These are phyloP conservation scores for Nicotiana tomentosiformis DNA, from an alignment of 257 asterid genomes.

Conservation along the genomic window DNA sequence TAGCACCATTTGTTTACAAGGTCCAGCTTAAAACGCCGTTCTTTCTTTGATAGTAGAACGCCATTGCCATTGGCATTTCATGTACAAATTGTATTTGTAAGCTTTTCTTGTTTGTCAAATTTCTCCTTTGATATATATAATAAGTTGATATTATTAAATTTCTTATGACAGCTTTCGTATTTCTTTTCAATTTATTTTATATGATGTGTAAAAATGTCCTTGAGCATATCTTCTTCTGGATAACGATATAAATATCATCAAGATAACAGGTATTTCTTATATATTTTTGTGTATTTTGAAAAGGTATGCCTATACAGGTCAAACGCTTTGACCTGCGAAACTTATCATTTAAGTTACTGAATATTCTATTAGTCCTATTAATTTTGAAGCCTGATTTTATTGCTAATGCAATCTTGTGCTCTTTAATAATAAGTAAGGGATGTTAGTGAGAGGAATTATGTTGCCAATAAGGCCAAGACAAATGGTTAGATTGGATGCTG, in stretches of 20 bases:
- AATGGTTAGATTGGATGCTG: neutral
- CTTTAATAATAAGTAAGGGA: neutral
- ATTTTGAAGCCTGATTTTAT: neutral
- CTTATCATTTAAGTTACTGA: neutral
- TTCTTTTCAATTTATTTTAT: neutral
- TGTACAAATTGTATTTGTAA: no score
- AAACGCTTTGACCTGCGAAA: neutral
- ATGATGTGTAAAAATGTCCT: neutral
- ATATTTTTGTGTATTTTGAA: neutral
- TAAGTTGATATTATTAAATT: neutral
- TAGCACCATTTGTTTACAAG: neutral
- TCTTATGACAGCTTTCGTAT: neutral
- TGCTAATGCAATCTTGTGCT: no score
- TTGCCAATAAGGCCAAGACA: neutral
- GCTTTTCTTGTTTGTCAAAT: neutral
- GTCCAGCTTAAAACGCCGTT: neutral
- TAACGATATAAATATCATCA: neutral
- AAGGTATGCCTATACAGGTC: neutral
- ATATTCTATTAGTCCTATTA: neutral
- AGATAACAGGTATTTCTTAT: no score
- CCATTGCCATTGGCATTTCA: no score
- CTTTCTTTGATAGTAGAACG: no score
- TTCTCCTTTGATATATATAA: neutral
- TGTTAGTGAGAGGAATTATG: neutral
- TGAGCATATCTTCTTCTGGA: neutral